Evolutionary conservation across 495 filamentous ascomycete genomes (phyloP).

Genomic region (Penicillium crystallinum): DNA sequence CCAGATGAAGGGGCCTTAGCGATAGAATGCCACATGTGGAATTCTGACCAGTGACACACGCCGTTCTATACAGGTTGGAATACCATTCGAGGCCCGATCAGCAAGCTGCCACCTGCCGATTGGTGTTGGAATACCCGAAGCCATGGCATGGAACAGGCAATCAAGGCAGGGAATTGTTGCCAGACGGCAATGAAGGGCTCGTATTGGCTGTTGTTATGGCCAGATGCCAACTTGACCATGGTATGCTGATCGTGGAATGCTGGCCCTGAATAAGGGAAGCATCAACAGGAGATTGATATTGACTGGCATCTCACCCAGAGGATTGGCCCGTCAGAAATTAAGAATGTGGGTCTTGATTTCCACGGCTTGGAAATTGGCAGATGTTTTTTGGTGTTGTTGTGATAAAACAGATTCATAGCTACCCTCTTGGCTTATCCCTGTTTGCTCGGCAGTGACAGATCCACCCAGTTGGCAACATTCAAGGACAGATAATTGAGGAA

Average conservation of each 20-base stretch:
- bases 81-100: conserved; percentile 5
- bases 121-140: not conserved
- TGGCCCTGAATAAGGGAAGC: not conserved
- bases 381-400: not conserved
- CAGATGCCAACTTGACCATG: conserved; percentile 4
- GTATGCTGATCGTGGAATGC: conserved; percentile 21
- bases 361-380: not conserved
- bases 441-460: no score
- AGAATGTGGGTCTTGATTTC: conserved; percentile 8
- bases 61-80: not conserved
- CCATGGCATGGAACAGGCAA: not conserved
- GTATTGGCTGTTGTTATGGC: not conserved
- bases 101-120: not conserved
- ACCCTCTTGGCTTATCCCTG: no score
- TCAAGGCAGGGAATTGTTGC: not conserved
- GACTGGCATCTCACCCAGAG: not conserved
- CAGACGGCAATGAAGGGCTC: not conserved
- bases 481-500: no score
- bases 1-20: conserved; percentile 1
- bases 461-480: no score
- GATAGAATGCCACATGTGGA: conserved; percentile 11
- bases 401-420: no score
- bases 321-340: not conserved
- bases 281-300: not conserved
- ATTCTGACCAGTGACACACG: conserved; percentile 1